Evolutionary conservation across 2,329 filamentous ascomycete genomes (phyloP), one percentile per base, ranked within the genome.

Genomic region (Tolypocladium sp.): DNA sequence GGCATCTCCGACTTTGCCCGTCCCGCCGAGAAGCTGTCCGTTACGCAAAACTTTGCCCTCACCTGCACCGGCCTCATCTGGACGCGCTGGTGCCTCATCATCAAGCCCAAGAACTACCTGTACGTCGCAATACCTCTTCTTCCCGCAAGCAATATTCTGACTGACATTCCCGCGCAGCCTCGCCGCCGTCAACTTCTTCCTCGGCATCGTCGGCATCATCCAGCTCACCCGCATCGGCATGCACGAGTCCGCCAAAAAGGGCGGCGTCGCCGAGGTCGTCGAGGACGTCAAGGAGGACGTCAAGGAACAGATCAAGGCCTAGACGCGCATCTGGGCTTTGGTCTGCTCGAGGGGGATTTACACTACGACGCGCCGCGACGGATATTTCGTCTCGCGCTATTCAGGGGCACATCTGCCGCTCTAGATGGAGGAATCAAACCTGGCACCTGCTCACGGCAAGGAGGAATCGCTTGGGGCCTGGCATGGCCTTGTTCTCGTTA

Each of bases 41-140:
- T 97, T 63, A 94, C 90, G 37, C 92, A 97, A 78, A 99, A 97
- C 79, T 81, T 81, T 56, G 93, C 94, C 61, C 84, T 99, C 67
- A 94, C 91, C 71, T 87, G 87, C 68, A 99, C 94, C 12, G 94
- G 94, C 66, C 77, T 89, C 65, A 99, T 99, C 82, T 99, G 94
- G 94, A 99, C 94, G 53, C 86, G 94, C 66, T 99, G 94, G 94
- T 99, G 94, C 82, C 82, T 97, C 72, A 89, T 99, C 75, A 99
- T 99, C 78, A 92, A 87, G 76, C 94, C 94, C 60, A 87, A 86
- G 77, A 99, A 99, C 82, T 79, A 92, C 70, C 88, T 97, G 88
- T 91, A 79, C 55, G 86, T 78, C 27, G 6, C 27, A 8, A 46
- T 15, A 53, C 30, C 12, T 10, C 46, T 6, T 6, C 15, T 20